Base-by-base conservation (phyloP, 805 yeast genomes). In the Hanseniaspora osmophila region DNA sequence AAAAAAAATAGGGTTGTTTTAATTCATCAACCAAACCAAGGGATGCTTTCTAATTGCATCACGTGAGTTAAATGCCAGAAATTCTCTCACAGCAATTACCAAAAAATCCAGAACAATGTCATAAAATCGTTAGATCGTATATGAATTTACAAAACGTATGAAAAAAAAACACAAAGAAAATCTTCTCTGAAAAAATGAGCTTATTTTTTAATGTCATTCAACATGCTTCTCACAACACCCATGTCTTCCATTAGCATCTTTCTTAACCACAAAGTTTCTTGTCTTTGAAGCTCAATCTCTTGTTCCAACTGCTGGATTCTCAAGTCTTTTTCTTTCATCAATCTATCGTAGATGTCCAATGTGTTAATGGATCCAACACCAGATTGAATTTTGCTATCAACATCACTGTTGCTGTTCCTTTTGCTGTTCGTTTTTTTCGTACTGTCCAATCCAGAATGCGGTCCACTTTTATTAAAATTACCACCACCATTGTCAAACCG, bases 221-320 rank as follows among this genome's bases (percentile, higher is more conserved):
- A 44, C 46, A 60, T 48, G 43, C 62, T 57, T 48, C 64, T 47
- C 3, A 61, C 55, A 49, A 61, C 57, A 4, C 63, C 64, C 63
- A 61, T 56, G 43, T 61, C 65, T 45, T 61, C 65, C 33, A 60
- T 58, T 22, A 61, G 48, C 62, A 61, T 57, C 44, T 61, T 61
- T 40, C 63, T 55, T 37, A 61, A 46, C 65, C 65, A 61, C 37
- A 54, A 55, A 1, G 61, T 59, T 43, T 61, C 64, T 47, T 57
- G 60, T 43, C 62, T 52, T 48, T 60, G 62, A 40, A 55, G 43
- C 43, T 60, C 63, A 11, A 61, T 45, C 39, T 60, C 64, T 42
- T 57, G 45, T 40, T 61, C 63, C 29, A 61, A 47, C 33, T 55
- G 59, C 30, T 44, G 39, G 22, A 62, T 60, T 38, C 63, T 44